These are phyloP conservation scores for Suillus subaureus DNA, from an alignment of 768 basidiomycete species.

Conservation along the genomic window DNA sequence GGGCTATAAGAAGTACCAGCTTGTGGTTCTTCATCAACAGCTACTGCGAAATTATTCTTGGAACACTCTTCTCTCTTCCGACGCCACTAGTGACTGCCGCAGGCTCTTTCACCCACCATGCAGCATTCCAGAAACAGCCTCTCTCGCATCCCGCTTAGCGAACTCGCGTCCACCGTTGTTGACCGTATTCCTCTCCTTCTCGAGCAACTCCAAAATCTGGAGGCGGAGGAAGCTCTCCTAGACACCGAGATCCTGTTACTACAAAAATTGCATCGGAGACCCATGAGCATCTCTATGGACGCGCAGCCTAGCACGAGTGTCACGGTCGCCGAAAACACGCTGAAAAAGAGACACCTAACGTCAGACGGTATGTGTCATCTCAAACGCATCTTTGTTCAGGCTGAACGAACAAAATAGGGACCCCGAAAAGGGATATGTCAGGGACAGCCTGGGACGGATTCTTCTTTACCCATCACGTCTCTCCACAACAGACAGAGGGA, in stretches of 20 bases:
- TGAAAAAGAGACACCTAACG: not conserved
- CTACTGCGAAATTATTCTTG: not conserved
- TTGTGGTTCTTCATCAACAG: not conserved
- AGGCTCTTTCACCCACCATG: not conserved
- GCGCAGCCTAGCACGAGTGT: not conserved
- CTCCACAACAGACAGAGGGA: not conserved
- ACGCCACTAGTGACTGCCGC: not conserved
- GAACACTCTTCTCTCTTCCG: not conserved
- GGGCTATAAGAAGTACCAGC: not conserved
- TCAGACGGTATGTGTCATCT: not conserved
- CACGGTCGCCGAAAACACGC: not conserved
- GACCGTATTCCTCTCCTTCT: conserved; percentile 1
- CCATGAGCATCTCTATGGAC: not conserved
- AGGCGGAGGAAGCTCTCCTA: not conserved
- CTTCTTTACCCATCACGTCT: not conserved
- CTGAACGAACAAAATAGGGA: not conserved
- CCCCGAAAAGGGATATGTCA: not conserved
- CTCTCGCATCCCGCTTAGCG: not conserved
- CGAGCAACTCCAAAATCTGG: conserved; percentile 2
- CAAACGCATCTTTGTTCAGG: not conserved
- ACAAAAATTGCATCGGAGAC: not conserved
- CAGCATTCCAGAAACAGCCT: not conserved
- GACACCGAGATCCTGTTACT: not conserved
- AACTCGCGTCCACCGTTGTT: not conserved
- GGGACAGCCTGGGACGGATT: not conserved